Percentiles rank a stretch among this genome's conserved stretches.
phyloP scores from a whole-genome alignment of 1,284 basidiomycete species.

The Cryptococcus jaspeensis region DNA sequence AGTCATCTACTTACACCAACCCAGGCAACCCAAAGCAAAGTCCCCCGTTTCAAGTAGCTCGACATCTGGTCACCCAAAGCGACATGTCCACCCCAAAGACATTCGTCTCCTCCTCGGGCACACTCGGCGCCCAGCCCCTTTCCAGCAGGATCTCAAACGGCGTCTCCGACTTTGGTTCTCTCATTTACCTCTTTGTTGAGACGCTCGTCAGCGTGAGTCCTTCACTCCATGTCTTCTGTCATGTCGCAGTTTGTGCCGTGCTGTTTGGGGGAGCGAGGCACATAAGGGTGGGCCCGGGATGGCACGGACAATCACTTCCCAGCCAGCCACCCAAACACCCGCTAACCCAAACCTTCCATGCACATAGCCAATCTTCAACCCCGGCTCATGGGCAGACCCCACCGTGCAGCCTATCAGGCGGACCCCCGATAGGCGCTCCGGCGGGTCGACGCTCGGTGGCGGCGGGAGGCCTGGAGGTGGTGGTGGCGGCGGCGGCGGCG shows the following conservation, averaged over 20 bases:
- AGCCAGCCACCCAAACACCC: not conserved
- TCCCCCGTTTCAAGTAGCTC: too few species aligned
- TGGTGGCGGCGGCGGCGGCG: slow-evolving; percentile 21
- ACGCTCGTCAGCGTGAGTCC: slow-evolving; percentile 41
- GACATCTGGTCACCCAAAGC: too few species aligned
- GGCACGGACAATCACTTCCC: not conserved
- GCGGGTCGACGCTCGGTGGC: slow-evolving; percentile 10
- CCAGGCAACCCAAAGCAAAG: too few species aligned
- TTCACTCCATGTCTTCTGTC: not conserved
- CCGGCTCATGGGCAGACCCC: slow-evolving; percentile 26
- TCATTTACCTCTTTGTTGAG: slow-evolving; percentile 41
- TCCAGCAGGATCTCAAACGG: slow-evolving; percentile 20
- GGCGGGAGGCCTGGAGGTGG: slow-evolving; percentile 16
- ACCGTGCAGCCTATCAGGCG: slow-evolving; percentile 6
- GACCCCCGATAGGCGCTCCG: not conserved
- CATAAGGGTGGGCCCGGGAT: not conserved
- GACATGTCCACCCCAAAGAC: too few species aligned
- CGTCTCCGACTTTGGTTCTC: slow-evolving; percentile 11
- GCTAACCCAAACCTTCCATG: not conserved
- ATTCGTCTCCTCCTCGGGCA: slow-evolving; percentile 41
- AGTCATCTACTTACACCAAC: not conserved
- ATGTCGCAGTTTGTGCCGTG: not conserved
- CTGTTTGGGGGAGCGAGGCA: too few species aligned
- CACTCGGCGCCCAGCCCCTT: slow-evolving; percentile 31
- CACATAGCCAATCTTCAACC: slow-evolving; percentile 35